phyloP scores from a whole-genome alignment of 1,284 basidiomycete species.

The Malassezia pachydermatis region DNA sequence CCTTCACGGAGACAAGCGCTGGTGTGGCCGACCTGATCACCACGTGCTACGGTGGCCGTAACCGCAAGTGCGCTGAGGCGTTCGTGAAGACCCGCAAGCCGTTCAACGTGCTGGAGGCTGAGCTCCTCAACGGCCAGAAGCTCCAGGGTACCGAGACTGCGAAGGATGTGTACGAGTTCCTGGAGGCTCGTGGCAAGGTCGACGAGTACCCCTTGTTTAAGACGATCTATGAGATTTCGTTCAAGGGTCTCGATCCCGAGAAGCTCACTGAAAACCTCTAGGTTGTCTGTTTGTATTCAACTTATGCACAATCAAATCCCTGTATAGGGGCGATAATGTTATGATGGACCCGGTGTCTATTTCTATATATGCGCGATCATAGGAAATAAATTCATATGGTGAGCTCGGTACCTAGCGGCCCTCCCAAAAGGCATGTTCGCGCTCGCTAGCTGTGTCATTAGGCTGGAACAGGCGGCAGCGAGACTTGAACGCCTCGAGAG shows the following conservation, averaged over 20 bases:
- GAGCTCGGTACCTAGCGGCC: slow-evolving; percentile 7
- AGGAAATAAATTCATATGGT: too few species aligned
- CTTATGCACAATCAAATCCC: too few species aligned
- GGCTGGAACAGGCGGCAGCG: slow-evolving; percentile 31
- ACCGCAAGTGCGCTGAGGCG: slow-evolving; percentile 53
- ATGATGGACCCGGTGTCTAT: too few species aligned
- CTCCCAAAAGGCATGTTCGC: slow-evolving; percentile 30
- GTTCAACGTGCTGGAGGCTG: slow-evolving; percentile 54
- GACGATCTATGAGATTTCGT: slow-evolving; percentile 49
- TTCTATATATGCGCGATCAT: too few species aligned
- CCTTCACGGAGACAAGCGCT: slow-evolving; percentile 53
- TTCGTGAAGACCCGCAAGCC: slow-evolving; percentile 54
- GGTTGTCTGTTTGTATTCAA: too few species aligned
- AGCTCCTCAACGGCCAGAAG: slow-evolving; percentile 56
- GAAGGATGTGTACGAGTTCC: slow-evolving; percentile 53
- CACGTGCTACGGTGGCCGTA: slow-evolving; percentile 54
- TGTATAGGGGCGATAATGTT: too few species aligned
- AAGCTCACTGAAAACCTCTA: slow-evolving; percentile 47
- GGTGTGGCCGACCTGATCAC: slow-evolving; percentile 57
- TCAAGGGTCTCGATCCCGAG: slow-evolving; percentile 46
- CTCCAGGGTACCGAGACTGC: slow-evolving; percentile 55
- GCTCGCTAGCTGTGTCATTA: slow-evolving; percentile 15
- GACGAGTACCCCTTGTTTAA: slow-evolving; percentile 55
- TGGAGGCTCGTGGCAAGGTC: slow-evolving; percentile 51
- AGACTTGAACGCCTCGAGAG: slow-evolving; percentile 35